Evolutionary conservation across 495 filamentous ascomycete genomes (phyloP), one percentile per base, ranked within the genome.

Genomic region (Aspergillus taichungensis): DNA sequence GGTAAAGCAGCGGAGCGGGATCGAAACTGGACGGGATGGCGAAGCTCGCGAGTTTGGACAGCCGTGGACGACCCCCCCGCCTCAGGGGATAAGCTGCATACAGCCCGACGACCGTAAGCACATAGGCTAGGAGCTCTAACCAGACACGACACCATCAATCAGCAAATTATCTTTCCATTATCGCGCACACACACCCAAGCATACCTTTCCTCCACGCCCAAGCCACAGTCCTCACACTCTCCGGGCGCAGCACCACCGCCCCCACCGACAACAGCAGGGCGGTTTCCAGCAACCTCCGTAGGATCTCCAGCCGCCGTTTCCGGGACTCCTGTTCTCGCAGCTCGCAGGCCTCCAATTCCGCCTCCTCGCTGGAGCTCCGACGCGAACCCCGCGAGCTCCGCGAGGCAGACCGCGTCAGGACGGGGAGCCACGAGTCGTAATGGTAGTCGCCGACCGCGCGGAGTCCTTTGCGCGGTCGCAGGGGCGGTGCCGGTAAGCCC

Each of bases 1-100:
- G 94, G 55, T 97, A 98, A 13, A 98, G 69, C 7, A 97, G 67
- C 6, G 92, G 87, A 11, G 92, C 92, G 2, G 88, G 92, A 56
- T 98, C 92, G 60, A 97, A 95, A 24, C 75, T 70, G 9, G 80
- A 57, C 1, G 88, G 86, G 12, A 94, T 68, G 37, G 61, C 77
- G 56, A 74, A 68, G 27, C 60, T 63, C 10, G 55, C 45, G 6
- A 59, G 49, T 46, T 53, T 56, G 7, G 59, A 61, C 27, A 60
- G 49, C 46, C 50, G 54, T 12, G 56, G 38, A 27, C 52, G 58
- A 51, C 60, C 59, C 35, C 53, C 50, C 30, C 59, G 56, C 27
- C 55, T 54, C 4, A 77, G 28, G 2, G 75, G 76, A 43, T 78
- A 78, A 30, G 68, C 39, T 31, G 60, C 61, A 51, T 74, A 75